Conservation (phyloP, 331 rosid species). For the Quercus tomentella region DNA sequence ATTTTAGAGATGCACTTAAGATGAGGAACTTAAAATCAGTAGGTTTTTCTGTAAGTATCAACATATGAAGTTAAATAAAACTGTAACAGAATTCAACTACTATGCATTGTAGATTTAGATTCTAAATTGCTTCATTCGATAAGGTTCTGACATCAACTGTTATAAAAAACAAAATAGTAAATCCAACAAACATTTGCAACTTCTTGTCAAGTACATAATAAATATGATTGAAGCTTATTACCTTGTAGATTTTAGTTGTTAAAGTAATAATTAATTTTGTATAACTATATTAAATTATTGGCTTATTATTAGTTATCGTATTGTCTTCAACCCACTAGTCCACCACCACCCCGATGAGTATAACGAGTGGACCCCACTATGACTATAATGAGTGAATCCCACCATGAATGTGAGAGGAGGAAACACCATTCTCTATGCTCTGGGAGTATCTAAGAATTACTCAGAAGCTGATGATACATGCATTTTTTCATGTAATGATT, state of each 20-base stretch:
- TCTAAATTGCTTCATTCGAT: background rate
- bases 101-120: background rate
- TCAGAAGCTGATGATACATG: slow-evolving; percentile 6
- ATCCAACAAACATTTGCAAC: background rate
- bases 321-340: background rate
- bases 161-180: background rate
- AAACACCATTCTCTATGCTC: no score
- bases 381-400: no score
- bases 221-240: background rate
- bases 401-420: no score
- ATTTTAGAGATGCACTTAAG: background rate
- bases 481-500: slow-evolving; percentile 51
- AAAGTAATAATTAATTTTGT: background rate
- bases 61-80: background rate
- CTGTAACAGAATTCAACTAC: background rate
- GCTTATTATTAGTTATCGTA: background rate
- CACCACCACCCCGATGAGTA: background rate
- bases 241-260: background rate
- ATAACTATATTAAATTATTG: background rate
- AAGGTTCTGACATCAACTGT: background rate
- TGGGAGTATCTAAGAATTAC: no score
- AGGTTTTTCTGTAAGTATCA: background rate
- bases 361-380: no score
- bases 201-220: background rate
- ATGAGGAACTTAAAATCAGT: background rate